Evolutionary conservation across 148 eudicot species (phyloP).

Genomic region (Euryodendron excelsum): DNA sequence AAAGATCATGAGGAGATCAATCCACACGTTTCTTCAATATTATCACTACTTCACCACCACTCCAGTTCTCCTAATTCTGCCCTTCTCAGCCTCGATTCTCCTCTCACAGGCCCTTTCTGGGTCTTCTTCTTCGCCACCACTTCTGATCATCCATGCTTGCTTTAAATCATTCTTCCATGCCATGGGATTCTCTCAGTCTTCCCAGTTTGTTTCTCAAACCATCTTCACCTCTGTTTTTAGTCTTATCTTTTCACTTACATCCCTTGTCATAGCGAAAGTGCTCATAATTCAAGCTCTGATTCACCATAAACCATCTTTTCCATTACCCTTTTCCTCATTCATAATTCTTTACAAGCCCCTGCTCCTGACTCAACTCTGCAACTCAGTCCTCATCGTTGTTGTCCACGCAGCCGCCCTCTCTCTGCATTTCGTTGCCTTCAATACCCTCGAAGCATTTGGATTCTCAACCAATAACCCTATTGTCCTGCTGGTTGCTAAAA

Average conservation of each 20-base stretch:
- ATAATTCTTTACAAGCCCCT: slow-evolving; percentile 2
- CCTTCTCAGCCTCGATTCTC: slow-evolving; percentile 25
- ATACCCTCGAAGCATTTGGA: not conserved
- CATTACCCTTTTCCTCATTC: slow-evolving; percentile 15
- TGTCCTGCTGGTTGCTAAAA: not conserved
- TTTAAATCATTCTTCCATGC: not conserved
- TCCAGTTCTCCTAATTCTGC: slow-evolving; percentile 19
- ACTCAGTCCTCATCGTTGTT: slow-evolving; percentile 4
- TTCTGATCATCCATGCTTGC: not conserved
- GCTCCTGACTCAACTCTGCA: slow-evolving; percentile 21
- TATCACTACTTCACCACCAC: slow-evolving; percentile 20
- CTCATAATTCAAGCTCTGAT: slow-evolving; percentile 13
- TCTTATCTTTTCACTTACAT: slow-evolving; percentile 1
- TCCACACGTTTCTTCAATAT: slow-evolving; percentile 20
- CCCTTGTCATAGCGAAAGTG: slow-evolving; percentile 15
- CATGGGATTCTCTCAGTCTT: not conserved
- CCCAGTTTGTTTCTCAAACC: slow-evolving; percentile 11
- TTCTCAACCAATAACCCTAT: slow-evolving; percentile 6
- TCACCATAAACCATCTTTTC: slow-evolving; percentile 7
- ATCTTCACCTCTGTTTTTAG: slow-evolving; percentile 7
- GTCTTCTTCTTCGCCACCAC: not conserved
- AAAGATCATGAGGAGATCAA: slow-evolving; percentile 21
- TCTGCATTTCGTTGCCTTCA: not conserved
- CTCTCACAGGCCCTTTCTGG: slow-evolving; percentile 16
- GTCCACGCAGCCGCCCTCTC: not conserved